phyloP scores from a whole-genome alignment of 1,139 yeast genomes.

The Debaryomyces fabryi region DNA sequence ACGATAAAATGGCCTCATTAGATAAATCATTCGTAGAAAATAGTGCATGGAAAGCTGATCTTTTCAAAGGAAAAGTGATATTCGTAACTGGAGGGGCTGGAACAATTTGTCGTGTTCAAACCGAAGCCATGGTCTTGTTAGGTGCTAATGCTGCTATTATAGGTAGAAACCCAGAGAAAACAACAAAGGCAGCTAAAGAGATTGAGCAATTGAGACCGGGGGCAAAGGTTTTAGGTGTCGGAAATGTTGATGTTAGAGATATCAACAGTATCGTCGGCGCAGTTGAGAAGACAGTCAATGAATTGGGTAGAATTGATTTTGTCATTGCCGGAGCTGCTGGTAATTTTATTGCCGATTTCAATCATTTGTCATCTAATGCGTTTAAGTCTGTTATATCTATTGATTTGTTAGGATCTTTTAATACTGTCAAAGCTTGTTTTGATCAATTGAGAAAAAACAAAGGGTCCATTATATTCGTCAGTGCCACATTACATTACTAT shows the following conservation, averaged over 20 bases:
- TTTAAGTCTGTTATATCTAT: constrained; percentile 86
- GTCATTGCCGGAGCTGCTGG: constrained; percentile 98
- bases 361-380: constrained; percentile 80
- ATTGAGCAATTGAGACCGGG: constrained; percentile 60
- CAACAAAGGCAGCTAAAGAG: constrained; percentile 69
- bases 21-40: constrained; percentile 30
- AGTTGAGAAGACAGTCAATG: constrained; percentile 62
- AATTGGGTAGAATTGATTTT: constrained; percentile 76
- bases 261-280: constrained; percentile 61
- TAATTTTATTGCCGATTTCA: constrained; percentile 81
- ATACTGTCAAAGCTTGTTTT: constrained; percentile 83
- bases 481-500: constrained; percentile 87
- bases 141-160: constrained; percentile 90
- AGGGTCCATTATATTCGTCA: constrained; percentile 81
- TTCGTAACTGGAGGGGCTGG: constrained; percentile 98
- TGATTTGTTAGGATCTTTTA: constrained; percentile 85
- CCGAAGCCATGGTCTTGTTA: constrained; percentile 77
- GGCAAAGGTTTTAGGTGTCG: constrained; percentile 70
- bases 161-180: constrained; percentile 74
- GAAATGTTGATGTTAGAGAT: constrained; percentile 78
- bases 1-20: constrained; percentile 20
- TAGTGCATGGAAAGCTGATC: constrained; percentile 55
- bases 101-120: constrained; percentile 87
- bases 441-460: constrained; percentile 65
- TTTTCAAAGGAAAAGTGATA: constrained; percentile 83